Evolutionary conservation across 148 eudicot genomes (phyloP).

Genomic region (Rhododendron ovatum): DNA sequence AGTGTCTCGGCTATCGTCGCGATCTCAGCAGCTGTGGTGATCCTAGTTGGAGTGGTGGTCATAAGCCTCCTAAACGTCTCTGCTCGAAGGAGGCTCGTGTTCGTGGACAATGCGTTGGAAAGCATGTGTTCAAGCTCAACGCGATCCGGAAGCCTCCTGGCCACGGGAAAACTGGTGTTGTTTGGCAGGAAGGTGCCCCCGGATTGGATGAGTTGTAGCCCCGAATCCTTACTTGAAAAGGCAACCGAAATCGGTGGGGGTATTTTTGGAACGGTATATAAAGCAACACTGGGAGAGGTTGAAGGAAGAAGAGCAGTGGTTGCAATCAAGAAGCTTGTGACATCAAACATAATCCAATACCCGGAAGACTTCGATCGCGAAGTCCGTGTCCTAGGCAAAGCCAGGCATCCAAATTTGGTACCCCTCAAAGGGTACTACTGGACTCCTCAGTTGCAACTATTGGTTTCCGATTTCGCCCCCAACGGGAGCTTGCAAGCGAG

Average conservation of each 20-base stretch:
- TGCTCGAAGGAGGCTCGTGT: constrained; percentile 52
- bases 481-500: constrained; percentile 62
- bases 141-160: constrained; percentile 41
- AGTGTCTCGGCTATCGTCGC: constrained; percentile 80
- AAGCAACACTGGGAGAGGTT: constrained; percentile 43
- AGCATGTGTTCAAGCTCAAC: constrained; percentile 82
- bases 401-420: constrained; percentile 61
- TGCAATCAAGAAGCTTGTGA: constrained; percentile 73
- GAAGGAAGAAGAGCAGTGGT: constrained; percentile 33
- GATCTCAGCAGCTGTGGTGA: constrained; percentile 68
- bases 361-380: constrained; percentile 84
- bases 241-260: constrained; percentile 74
- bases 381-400: constrained; percentile 66
- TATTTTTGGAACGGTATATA: constrained; percentile 70
- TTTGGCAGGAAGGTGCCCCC: constrained; percentile 61
- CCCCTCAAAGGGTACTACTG: constrained; percentile 80
- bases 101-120: constrained; percentile 62
- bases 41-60: constrained; percentile 60
- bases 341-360: constrained; percentile 52
- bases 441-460: constrained; percentile 80
- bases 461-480: constrained; percentile 67
- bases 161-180: constrained; percentile 64
- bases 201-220: constrained; percentile 34
- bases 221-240: constrained; percentile 61
- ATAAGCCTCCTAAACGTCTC: constrained; percentile 67